A percentile compares a stretch with the other conserved stretches of the same genome.
Conservation (phyloP, 345 rosid genomes). For the Nephelium lappaceum region DNA sequence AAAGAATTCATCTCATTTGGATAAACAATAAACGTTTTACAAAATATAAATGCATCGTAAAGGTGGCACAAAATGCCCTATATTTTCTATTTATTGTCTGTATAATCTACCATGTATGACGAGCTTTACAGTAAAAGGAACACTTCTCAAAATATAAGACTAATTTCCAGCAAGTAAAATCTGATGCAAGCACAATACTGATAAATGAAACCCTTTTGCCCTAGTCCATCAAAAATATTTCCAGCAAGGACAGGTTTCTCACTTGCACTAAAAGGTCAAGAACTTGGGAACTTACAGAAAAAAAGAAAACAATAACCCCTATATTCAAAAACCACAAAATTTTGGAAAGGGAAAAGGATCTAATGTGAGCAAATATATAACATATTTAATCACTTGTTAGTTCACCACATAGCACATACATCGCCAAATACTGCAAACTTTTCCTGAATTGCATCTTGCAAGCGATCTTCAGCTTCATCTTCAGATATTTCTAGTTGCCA, state of each 20-base stretch:
- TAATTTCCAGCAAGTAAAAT: background rate
- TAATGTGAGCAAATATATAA: background rate
- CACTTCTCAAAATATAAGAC: background rate
- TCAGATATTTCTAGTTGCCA: conserved; percentile 82
- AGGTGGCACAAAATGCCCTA: background rate
- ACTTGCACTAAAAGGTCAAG: background rate
- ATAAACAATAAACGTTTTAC: background rate
- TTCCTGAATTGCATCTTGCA: conserved; percentile 97
- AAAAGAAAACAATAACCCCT: conserved; percentile 1
- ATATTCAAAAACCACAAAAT: background rate
- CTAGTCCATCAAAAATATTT: background rate
- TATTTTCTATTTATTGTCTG: background rate
- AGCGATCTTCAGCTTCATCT: conserved; percentile 94
- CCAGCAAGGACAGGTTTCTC: background rate
- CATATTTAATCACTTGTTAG: conserved; percentile 19
- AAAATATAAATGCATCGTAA: background rate
- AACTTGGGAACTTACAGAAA: background rate
- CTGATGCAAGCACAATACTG: background rate
- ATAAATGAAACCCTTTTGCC: background rate
- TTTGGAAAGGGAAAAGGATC: background rate
- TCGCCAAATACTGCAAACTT: conserved; percentile 96
- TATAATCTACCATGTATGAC: background rate
- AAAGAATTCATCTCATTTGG: background rate
- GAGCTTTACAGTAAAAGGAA: background rate
- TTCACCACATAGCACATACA: conserved; percentile 49